Base-by-base conservation (phyloP, 1,139 yeast genomes). In the Debaryomyces robertsiae region DNA sequence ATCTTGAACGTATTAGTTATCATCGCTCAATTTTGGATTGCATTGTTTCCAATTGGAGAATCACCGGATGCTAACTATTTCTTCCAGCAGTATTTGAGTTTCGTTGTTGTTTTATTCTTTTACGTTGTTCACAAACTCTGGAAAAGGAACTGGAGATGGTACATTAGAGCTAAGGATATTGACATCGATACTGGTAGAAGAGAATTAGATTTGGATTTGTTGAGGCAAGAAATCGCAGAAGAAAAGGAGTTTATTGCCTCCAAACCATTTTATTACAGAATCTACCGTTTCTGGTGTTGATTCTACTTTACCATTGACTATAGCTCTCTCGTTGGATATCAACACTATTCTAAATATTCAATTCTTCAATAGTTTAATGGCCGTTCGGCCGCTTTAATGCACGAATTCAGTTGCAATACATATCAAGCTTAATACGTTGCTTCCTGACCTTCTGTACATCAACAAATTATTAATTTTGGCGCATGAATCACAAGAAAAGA, bases 21-120 rank as follows among this genome's bases (percentile, higher is more conserved):
- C 47, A 65, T 82, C 46, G 90, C 93, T 22, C 95, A 88, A 69
- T 83, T 86, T 65, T 84, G 89, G 89, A 74, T 82, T 45, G 87
- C 90, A 6, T 66, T 84, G 39, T 83, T 73, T 74, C 93, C 93
- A 49, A 60, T 79, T 37, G 85, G 84, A 22, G 69, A 58, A 1
- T 31, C 55, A 15, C 85, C 89, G 41, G 70, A 68, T 60, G 86
- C 85, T 13, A 57, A 63, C 38, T 67, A 63, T 38, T 84, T 84
- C 73, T 83, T 84, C 62, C 67, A 73, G 58, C 71, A 79, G 30
- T 84, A 79, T 62, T 69, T 84, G 54, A 81, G 87, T 32, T 75
- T 75, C 41, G 85, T 83, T 27, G 81, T 84, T 44, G 68, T 82
- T 45, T 49, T 82, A 40, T 74, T 61, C 2, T 81, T 80, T 58